Base-by-base conservation (phyloP, 176 grass and related monocot species). In the Aegilops speltoides region DNA sequence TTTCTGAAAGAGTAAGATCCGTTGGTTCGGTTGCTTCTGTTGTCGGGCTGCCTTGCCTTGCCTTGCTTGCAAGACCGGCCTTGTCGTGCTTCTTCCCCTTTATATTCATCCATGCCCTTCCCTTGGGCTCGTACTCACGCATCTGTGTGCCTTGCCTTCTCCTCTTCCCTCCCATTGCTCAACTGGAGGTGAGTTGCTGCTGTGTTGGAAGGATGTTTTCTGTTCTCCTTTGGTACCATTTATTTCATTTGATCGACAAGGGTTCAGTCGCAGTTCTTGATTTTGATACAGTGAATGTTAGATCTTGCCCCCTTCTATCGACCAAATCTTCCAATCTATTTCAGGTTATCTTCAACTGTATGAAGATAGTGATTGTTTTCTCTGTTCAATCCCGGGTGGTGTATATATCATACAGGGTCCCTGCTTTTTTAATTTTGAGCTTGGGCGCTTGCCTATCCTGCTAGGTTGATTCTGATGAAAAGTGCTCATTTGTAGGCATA, bases 31-130 rank as follows among this genome's bases (percentile, higher is more conserved):
- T 83, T 85, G 60, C 61, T 6, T 80, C 65, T 68, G 61, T 28
- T 33, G 38, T 0, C 10, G 74, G 68, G 15, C 64, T 70, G 7
- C 37, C 69, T 87, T 82, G 7, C 37, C 69, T 87, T 82, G 31
- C 32, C 59, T 76, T 68, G 61, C 70, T 68, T 79, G 67, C 68
- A 80, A 85, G 82, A n/a, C 48, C 79, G 32, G 56, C 22, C 12
- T n/a, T 77, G 29, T 56, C 61, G 14, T 20, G 20, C 61, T 78
- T 83, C 56, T 36, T 54, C 46, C 38, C 24, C 29, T 59, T 23
- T 84, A 12, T 16, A 52, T 52, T 17, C 48, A 64, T 84, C 17
- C 36, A 17, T 17, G 25, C 34, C 61, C 36, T 62, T 45, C 33
- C 60, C 24, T 64, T 48, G 37, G 33, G 82, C 11, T 61, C 17